phyloP scores from a whole-genome alignment of 257 asterid genomes.

The Gardenia jasminoides region DNA sequence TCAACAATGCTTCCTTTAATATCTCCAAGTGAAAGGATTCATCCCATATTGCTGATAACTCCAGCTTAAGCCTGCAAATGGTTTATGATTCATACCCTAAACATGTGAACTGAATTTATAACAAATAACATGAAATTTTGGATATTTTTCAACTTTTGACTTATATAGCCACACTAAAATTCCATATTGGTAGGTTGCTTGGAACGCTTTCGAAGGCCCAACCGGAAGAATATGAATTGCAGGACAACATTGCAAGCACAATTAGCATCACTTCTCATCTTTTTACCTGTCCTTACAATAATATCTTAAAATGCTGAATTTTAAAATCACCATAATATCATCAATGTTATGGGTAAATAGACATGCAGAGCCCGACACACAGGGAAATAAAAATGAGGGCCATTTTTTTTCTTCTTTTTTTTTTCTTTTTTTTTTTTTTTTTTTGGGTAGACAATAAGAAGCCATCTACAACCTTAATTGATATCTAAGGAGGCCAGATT shows the following conservation, averaged over 20 bases:
- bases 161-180: not conserved
- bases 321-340: not conserved
- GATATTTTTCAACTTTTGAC: not conserved
- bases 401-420: not conserved
- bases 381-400: not conserved
- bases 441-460: too few relatives aligned
- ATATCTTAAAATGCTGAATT: not conserved
- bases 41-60: conserved; percentile 63
- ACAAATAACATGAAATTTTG: not conserved
- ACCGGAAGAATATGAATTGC: not conserved
- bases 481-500: not conserved
- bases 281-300: not conserved
- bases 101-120: not conserved
- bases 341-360: not conserved
- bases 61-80: conserved; percentile 64
- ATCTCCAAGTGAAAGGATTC: conserved; percentile 73
- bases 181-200: not conserved
- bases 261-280: not conserved
- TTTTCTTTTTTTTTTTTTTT: too few relatives aligned
- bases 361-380: not conserved
- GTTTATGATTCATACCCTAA: not conserved
- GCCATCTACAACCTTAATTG: not conserved
- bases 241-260: not conserved
- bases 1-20: conserved; percentile 86
- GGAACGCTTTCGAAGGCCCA: not conserved